phyloP scores from a whole-genome alignment of 441 rosid genomes.

The Populus hybrid region DNA sequence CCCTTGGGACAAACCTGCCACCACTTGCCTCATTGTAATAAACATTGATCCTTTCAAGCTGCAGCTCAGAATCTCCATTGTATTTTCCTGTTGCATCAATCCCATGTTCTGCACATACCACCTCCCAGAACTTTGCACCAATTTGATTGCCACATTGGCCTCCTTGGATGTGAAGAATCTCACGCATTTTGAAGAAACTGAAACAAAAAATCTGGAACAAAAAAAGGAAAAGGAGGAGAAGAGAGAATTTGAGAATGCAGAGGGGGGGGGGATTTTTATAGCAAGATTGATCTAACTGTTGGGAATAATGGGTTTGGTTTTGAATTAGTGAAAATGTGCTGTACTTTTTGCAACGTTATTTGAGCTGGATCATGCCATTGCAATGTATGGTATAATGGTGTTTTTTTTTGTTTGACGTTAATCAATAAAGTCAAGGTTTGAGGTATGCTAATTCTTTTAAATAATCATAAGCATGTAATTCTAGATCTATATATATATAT shows the following conservation, averaged over 20 bases:
- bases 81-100: too few species aligned
- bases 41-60: too few species aligned
- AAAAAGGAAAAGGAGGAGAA: not conserved
- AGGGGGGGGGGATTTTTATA: not conserved
- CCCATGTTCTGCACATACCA: too few species aligned
- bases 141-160: constrained; percentile 6
- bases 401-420: too few species aligned
- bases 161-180: constrained; percentile 8
- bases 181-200: not conserved
- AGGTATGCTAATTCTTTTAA: too few species aligned
- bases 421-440: too few species aligned
- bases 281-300: not conserved
- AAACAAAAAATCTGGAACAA: not conserved
- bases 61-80: too few species aligned
- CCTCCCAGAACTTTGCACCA: too few species aligned
- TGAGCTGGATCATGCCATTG: not conserved
- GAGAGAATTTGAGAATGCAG: not conserved
- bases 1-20: too few species aligned
- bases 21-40: too few species aligned
- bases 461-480: too few species aligned
- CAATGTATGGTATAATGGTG: not conserved
- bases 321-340: not conserved
- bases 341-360: not conserved
- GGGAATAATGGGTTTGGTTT: not conserved
- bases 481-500: too few species aligned